phyloP scores from a whole-genome alignment of 192 early-diverging fungal species.

The Pilaira anomala region DNA sequence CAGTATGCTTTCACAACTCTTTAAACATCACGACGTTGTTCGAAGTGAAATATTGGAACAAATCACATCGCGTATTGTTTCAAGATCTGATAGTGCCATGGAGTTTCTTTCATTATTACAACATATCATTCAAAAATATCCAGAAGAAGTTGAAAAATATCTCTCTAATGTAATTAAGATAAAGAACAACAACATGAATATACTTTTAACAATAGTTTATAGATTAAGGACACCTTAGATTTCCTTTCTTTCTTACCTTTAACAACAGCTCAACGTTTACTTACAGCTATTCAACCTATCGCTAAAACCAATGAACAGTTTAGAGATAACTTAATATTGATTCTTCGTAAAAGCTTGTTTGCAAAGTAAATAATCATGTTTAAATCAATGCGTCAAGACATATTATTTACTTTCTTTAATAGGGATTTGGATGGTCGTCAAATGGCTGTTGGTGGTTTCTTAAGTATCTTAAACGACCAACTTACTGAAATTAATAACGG shows the following conservation, averaged over 20 bases:
- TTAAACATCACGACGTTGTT: conserved; percentile 57
- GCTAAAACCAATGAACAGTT: conserved; percentile 50
- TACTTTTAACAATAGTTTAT: not conserved
- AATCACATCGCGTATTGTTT: conserved; percentile 56
- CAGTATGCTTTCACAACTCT: conserved; percentile 18
- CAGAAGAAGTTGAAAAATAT: conserved; percentile 26
- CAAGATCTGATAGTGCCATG: conserved; percentile 42
- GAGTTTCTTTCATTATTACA: conserved; percentile 47
- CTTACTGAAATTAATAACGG: conserved; percentile 17
- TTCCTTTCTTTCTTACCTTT: conserved; percentile 58
- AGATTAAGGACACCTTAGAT: conserved; percentile 66
- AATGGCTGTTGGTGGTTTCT: conserved; percentile 59
- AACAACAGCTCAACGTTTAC: conserved; percentile 48
- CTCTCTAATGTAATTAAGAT: conserved; percentile 9
- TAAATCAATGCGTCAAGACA: not conserved
- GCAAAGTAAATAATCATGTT: conserved; percentile 43
- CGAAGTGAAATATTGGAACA: conserved; percentile 68
- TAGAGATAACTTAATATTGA: conserved; percentile 60
- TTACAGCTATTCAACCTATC: conserved; percentile 53
- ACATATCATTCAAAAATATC: conserved; percentile 40
- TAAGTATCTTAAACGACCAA: conserved; percentile 45
- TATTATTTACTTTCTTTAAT: not conserved
- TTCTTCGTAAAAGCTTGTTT: conserved; percentile 69
- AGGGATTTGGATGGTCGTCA: conserved; percentile 58
- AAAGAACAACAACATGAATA: not conserved